phyloP scores from a whole-genome alignment of 176 grass and related monocot species.

The Lolium rigidum region DNA sequence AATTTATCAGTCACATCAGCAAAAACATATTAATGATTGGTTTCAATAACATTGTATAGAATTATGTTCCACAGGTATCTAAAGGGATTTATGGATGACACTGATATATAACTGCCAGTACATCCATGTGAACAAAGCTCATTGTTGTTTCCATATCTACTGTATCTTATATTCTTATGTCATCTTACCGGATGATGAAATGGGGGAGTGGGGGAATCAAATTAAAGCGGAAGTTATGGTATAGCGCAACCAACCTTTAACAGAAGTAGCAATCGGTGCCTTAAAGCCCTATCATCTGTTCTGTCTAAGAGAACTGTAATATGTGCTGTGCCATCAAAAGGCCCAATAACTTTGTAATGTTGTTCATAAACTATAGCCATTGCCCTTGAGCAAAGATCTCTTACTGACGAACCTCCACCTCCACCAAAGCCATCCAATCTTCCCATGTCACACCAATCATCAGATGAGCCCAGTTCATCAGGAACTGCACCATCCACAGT shows the following conservation, averaged over 20 bases:
- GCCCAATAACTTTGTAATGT: conserved; percentile 86
- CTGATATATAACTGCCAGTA: conserved; percentile 15
- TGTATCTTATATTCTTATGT: neutral
- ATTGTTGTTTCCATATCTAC: conserved; percentile 17
- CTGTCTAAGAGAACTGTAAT: conserved; percentile 96
- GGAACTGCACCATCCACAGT: conserved; percentile 98
- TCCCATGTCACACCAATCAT: conserved; percentile 99
- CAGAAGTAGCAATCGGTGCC: conserved; percentile 81
- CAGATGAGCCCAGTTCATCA: conserved; percentile 93
- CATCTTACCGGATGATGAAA: conserved; percentile 35
- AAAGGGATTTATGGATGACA: conserved; percentile 30
- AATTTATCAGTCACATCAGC: conserved; percentile 44
- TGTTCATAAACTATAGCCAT: conserved; percentile 99
- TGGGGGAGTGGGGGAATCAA: too few species aligned
- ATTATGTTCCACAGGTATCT: conserved; percentile 20
- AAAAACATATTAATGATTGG: conserved; percentile 24
- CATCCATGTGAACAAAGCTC: conserved; percentile 23
- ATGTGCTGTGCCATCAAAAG: conserved; percentile 97
- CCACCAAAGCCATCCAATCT: conserved; percentile 99
- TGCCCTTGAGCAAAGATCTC: conserved; percentile 97
- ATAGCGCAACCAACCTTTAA: conserved; percentile 66
- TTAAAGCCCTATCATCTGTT: conserved; percentile 93
- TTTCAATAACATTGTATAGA: conserved; percentile 26
- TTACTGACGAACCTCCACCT: conserved; percentile 91
- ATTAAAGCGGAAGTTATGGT: conserved; percentile 14